These are phyloP conservation scores for Lobosporangium transversale DNA, from an alignment of 192 early-diverging fungal species.

Conservation along the genomic window DNA sequence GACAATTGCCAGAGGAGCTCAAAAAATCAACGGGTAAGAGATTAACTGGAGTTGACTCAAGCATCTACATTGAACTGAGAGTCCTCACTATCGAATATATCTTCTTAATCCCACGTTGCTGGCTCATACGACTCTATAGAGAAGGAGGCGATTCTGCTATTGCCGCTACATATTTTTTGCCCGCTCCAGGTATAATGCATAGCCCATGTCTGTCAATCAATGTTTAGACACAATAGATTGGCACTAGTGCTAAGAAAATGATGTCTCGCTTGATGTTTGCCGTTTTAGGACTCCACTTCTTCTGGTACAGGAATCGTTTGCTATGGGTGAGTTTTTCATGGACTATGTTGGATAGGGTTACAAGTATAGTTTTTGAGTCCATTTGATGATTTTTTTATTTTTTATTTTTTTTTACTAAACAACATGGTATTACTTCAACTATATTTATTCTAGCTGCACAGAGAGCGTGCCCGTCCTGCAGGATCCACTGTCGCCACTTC, in stretches of 20 bases:
- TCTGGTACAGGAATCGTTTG: slow-evolving; percentile 60
- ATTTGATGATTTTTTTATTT: no score
- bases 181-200: slow-evolving; percentile 59
- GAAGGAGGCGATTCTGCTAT: slow-evolving; percentile 31
- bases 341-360: background rate
- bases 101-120: no score
- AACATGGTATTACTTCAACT: no score
- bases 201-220: background rate
- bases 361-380: no score
- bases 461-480: slow-evolving; percentile 50
- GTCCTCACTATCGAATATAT: no score
- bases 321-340: slow-evolving; percentile 52
- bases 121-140: no score
- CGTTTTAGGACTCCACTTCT: slow-evolving; percentile 62
- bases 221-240: no score
- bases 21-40: slow-evolving; percentile 56
- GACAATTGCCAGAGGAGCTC: slow-evolving; percentile 55
- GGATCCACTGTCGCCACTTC: slow-evolving; percentile 39
- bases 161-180: slow-evolving; percentile 64
- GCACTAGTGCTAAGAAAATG: no score
- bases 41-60: no score
- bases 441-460: slow-evolving; percentile 26
- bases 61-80: no score
- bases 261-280: no score
- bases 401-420: no score